Evolutionary conservation across 2,329 filamentous ascomycete species (phyloP).

Genomic region (Cucurbitaria berberidis): DNA sequence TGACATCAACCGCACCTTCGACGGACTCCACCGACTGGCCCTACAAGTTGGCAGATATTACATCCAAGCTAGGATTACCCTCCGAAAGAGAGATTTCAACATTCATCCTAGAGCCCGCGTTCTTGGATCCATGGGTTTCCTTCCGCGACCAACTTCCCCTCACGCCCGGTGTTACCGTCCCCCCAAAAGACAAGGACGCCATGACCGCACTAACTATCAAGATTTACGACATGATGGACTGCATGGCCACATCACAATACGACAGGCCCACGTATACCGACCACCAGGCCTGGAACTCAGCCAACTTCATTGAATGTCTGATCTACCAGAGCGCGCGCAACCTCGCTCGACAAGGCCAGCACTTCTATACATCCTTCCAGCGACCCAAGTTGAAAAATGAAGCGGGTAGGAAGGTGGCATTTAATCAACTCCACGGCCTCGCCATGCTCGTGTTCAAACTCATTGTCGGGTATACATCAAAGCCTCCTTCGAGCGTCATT

Average conservation of each 20-base stretch:
- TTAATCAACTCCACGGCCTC: neutral
- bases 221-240: constrained; percentile 10
- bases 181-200: constrained; percentile 3
- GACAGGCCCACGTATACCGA: constrained; percentile 3
- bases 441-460: constrained; percentile 7
- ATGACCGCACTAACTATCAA: neutral
- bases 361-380: constrained; percentile 2
- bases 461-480: constrained; percentile 2
- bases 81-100: neutral
- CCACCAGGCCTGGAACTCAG: neutral
- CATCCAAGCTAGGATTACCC: neutral
- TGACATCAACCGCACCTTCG: neutral
- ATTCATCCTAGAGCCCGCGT: neutral
- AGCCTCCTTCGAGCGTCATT: constrained; percentile 1
- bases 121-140: neutral
- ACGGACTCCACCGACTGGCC: neutral
- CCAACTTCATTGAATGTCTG: neutral
- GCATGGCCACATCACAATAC: constrained; percentile 3
- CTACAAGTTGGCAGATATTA: neutral
- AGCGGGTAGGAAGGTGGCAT: neutral
- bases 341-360: neutral
- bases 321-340: constrained; percentile 6
- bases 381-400: constrained; percentile 1
- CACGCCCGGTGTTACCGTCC: neutral
- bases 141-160: constrained; percentile 4